Conservation (phyloP, 305 asterid genomes). For the Lippia alba region DNA sequence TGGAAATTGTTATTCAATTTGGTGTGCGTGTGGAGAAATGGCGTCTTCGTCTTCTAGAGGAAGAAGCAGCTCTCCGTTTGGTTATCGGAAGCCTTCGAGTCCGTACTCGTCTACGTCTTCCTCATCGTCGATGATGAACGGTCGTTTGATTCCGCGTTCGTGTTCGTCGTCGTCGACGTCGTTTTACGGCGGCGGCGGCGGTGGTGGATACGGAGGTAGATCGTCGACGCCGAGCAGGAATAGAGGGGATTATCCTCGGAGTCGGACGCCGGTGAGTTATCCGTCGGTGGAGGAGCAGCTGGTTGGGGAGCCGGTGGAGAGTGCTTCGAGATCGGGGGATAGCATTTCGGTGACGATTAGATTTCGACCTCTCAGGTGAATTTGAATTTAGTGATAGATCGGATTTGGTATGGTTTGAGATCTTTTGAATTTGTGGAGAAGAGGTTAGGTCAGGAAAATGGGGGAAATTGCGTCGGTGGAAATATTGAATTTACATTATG, state of each 20-base stretch:
- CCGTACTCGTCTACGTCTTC: conserved; percentile 84
- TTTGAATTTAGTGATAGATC: conserved; percentile 49
- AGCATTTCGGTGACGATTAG: conserved; percentile 89
- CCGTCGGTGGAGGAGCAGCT: conserved; percentile 72
- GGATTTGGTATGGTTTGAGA: conserved; percentile 40
- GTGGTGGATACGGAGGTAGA: conserved; percentile 66
- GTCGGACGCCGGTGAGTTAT: conserved; percentile 67
- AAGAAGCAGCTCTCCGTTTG: conserved; percentile 83
- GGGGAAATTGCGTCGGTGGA: conserved; percentile 37
- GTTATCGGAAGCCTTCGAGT: conserved; percentile 66
- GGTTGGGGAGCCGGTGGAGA: conserved; percentile 59
- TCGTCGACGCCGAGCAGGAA: conserved; percentile 66
- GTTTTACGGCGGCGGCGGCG: conserved; percentile 58
- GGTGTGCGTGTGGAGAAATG: conserved; percentile 53
- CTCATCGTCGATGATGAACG: conserved; percentile 79
- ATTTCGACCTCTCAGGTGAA: conserved; percentile 89
- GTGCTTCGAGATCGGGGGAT: conserved; percentile 78
- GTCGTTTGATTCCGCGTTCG: conserved; percentile 75
- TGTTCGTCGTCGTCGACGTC: conserved; percentile 67
- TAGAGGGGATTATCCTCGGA: conserved; percentile 50
- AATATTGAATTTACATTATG: conserved; percentile 25
- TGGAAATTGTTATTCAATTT: conserved; percentile 27
- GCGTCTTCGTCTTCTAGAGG: conserved; percentile 90
- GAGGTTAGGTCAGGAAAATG: conserved; percentile 40
- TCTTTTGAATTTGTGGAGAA: conserved; percentile 30